Conservation (phyloP, 78 protist genomes). For the Ministeria vibrans region DNA sequence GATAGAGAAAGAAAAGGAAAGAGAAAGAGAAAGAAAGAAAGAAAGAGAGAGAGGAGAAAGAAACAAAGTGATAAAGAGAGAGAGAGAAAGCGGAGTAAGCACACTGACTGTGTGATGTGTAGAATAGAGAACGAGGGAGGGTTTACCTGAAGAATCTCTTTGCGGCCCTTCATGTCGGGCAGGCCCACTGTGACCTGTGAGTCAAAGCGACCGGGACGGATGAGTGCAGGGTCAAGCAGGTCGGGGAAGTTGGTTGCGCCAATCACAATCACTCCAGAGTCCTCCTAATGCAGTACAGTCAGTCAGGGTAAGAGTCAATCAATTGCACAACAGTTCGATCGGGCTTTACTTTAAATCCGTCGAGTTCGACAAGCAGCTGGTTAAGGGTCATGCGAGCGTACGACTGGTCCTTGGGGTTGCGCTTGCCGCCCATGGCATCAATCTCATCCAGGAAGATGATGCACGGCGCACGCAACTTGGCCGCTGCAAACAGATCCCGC, state of each 20-base stretch:
- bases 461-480: constrained; percentile 69
- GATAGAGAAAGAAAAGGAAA: no score
- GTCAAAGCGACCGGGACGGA: constrained; percentile 91
- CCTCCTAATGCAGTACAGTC: not conserved
- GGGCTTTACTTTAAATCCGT: constrained; percentile 38
- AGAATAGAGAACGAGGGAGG: no score
- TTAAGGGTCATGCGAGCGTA: constrained; percentile 65
- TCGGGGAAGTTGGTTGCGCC: constrained; percentile 92
- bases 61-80: no score
- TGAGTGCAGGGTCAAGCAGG: constrained; percentile 76
- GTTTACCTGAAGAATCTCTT: constrained; percentile 36
- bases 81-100: no score
- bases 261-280: constrained; percentile 76
- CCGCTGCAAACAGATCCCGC: constrained; percentile 76
- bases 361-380: constrained; percentile 78
- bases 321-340: not conserved
- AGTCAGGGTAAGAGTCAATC: not conserved
- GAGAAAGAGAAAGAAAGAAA: no score
- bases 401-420: constrained; percentile 46
- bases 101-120: no score
- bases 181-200: constrained; percentile 53
- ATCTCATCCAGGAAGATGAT: constrained; percentile 92
- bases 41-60: no score
- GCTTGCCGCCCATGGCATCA: constrained; percentile 83
- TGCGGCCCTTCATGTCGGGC: constrained; percentile 71